Percentiles rank a stretch among this genome's conserved stretches.
These are phyloP conservation scores for Fraxinus cuspidata DNA, from an alignment of 257 asterid species.

Conservation along the genomic window DNA sequence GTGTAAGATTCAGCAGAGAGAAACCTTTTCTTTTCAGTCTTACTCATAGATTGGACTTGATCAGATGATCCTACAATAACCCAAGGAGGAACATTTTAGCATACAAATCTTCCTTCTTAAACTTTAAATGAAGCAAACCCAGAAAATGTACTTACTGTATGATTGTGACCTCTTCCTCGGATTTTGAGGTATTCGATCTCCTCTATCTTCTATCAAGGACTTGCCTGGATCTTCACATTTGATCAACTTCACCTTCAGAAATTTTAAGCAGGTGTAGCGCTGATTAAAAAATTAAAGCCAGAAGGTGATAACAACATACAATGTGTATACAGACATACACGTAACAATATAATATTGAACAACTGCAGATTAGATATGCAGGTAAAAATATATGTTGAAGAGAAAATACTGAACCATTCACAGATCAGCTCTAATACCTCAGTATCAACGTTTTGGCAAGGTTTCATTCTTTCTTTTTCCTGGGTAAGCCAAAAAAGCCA, in stretches of 20 bases:
- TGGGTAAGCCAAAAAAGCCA: slow-evolving; percentile 26
- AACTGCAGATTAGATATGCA: background rate
- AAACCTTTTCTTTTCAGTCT: slow-evolving; percentile 52
- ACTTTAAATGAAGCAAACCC: background rate
- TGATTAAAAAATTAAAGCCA: background rate
- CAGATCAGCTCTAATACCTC: slow-evolving; percentile 43
- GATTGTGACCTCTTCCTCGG: slow-evolving; percentile 34
- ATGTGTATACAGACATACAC: background rate
- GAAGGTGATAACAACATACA: background rate
- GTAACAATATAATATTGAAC: slow-evolving; percentile 1
- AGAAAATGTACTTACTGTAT: slow-evolving; percentile 47
- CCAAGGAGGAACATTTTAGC: slow-evolving; percentile 12
- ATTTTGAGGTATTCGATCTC: slow-evolving; percentile 33
- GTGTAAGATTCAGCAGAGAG: background rate
- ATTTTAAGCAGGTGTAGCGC: slow-evolving; percentile 12
- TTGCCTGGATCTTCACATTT: slow-evolving; percentile 30
- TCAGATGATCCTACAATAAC: slow-evolving; percentile 31
- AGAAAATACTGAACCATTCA: background rate
- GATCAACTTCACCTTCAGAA: slow-evolving; percentile 31
- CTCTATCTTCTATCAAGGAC: slow-evolving; percentile 31
- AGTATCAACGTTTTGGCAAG: slow-evolving; percentile 29
- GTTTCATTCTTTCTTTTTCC: slow-evolving; percentile 32
- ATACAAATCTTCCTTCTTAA: background rate
- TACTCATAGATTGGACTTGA: slow-evolving; percentile 37
- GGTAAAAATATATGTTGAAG: background rate